Percentiles rank a stretch among this genome's conserved stretches.
Conservation (phyloP, 176 grass and related monocot genomes). For the Aegilops longissima region DNA sequence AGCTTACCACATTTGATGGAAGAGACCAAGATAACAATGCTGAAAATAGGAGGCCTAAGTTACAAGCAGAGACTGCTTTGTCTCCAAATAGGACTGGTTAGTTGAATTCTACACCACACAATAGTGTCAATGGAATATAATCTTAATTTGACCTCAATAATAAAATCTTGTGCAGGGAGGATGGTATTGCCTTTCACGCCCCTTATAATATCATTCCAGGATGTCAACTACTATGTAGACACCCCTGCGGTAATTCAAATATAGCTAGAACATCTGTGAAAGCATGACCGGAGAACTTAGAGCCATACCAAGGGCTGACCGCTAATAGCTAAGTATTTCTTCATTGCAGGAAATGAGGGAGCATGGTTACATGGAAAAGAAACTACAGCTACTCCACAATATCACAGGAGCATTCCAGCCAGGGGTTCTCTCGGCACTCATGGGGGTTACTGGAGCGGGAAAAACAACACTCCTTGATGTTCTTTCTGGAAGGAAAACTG, state of each 20-base stretch:
- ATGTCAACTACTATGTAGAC: slow-evolving; percentile 87
- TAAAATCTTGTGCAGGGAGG: slow-evolving; percentile 47
- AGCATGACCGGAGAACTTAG: not conserved
- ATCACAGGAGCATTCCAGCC: slow-evolving; percentile 70
- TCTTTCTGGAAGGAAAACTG: slow-evolving; percentile 78
- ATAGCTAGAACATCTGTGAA: not conserved
- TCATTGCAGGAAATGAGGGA: slow-evolving; percentile 64
- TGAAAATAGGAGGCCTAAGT: slow-evolving; percentile 2
- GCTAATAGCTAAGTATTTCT: not conserved
- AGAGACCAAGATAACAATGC: slow-evolving; percentile 10
- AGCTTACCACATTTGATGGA: slow-evolving; percentile 28
- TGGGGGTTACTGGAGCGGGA: slow-evolving; percentile 83
- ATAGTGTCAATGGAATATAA: not conserved
- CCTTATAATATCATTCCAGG: slow-evolving; percentile 65
- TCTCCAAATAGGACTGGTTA: slow-evolving; percentile 39
- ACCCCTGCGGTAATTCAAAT: slow-evolving; percentile 52
- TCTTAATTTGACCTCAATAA: not conserved
- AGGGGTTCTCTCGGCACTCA: slow-evolving; percentile 65
- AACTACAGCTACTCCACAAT: slow-evolving; percentile 67
- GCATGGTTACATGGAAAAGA: slow-evolving; percentile 55
- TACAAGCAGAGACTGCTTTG: not conserved
- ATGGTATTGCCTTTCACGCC: slow-evolving; percentile 86
- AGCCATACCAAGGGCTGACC: not conserved
- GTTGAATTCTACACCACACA: not conserved
- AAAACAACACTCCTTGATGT: slow-evolving; percentile 89